Evolutionary conservation across 2,329 filamentous ascomycete species (phyloP).

Genomic region (Fusarium floridanum): DNA sequence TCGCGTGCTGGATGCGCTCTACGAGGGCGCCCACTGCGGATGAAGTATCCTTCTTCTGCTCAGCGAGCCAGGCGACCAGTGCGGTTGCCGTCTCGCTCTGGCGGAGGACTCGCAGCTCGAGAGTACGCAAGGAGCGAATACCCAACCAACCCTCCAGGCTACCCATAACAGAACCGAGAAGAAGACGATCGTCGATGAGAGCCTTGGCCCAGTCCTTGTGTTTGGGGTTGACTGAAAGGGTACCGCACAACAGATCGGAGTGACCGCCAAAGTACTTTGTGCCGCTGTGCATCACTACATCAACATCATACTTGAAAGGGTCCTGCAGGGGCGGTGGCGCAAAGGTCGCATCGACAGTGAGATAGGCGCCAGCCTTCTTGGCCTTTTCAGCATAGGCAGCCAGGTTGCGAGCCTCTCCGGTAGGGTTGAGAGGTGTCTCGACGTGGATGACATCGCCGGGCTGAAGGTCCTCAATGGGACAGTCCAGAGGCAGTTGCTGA

Average conservation of each 20-base stretch:
- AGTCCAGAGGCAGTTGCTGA: constrained; percentile 78
- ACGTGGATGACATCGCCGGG: constrained; percentile 89
- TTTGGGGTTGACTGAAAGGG: constrained; percentile 74
- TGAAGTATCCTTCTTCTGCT: constrained; percentile 56
- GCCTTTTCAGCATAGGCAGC: constrained; percentile 79
- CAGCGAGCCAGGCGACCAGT: constrained; percentile 79
- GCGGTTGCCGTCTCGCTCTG: constrained; percentile 79
- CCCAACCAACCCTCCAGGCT: constrained; percentile 94
- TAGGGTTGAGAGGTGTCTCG: constrained; percentile 94
- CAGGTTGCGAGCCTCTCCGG: constrained; percentile 83
- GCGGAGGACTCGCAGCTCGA: constrained; percentile 83
- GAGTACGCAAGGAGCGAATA: constrained; percentile 84
- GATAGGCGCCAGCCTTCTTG: constrained; percentile 76
- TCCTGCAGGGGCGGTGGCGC: constrained; percentile 90
- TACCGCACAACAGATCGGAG: constrained; percentile 91
- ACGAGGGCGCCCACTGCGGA: constrained; percentile 67
- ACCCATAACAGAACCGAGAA: constrained; percentile 87
- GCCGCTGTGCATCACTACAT: constrained; percentile 90
- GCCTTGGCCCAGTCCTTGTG: constrained; percentile 68
- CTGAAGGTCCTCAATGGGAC: constrained; percentile 73
- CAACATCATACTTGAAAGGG: constrained; percentile 84
- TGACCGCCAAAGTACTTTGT: constrained; percentile 98
- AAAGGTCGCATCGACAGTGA: constrained; percentile 93
- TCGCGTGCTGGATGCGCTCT: constrained; percentile 78
- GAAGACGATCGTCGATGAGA: constrained; percentile 77